phyloP scores from a whole-genome alignment of 306 rosid genomes.

The Mimosa bimucronata region DNA sequence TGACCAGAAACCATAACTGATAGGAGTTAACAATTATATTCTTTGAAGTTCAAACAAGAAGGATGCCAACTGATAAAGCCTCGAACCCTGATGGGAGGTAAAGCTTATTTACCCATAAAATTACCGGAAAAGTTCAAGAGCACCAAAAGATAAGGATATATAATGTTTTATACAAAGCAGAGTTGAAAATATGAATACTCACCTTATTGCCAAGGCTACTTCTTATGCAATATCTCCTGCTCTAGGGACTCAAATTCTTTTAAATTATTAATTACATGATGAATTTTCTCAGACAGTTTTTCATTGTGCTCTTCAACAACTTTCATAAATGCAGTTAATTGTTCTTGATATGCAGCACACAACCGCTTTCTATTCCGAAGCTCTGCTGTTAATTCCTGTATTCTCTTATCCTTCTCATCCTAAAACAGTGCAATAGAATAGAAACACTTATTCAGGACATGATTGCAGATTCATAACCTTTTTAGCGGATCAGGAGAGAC shows the following conservation, averaged over 20 bases:
- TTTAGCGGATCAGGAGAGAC: not conserved
- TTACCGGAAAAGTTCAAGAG: not conserved
- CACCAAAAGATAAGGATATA: not conserved
- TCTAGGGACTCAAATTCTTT: conserved; percentile 77
- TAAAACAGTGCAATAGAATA: conserved; percentile 39
- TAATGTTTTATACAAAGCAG: not conserved
- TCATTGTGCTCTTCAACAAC: conserved; percentile 84
- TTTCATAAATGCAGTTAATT: conserved; percentile 67
- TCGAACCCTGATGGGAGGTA: not conserved
- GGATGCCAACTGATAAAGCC: not conserved
- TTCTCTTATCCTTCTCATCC: conserved; percentile 94
- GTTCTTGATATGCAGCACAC: conserved; percentile 80
- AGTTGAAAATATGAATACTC: conserved; percentile 41
- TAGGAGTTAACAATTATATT: not conserved
- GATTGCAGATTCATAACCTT: conserved; percentile 18
- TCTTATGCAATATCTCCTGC: conserved; percentile 57
- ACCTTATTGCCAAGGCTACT: conserved; percentile 51
- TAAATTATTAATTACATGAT: conserved; percentile 68
- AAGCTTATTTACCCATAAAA: not conserved
- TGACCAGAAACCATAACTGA: not conserved
- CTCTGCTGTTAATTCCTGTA: conserved; percentile 87
- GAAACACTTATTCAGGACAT: conserved; percentile 22
- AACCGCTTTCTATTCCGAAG: conserved; percentile 85
- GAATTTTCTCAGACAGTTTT: conserved; percentile 69
- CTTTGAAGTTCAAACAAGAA: not conserved